Evolutionary conservation across 371 early-diverging fungal species (phyloP).

Genomic region (Mortierella sp.): DNA sequence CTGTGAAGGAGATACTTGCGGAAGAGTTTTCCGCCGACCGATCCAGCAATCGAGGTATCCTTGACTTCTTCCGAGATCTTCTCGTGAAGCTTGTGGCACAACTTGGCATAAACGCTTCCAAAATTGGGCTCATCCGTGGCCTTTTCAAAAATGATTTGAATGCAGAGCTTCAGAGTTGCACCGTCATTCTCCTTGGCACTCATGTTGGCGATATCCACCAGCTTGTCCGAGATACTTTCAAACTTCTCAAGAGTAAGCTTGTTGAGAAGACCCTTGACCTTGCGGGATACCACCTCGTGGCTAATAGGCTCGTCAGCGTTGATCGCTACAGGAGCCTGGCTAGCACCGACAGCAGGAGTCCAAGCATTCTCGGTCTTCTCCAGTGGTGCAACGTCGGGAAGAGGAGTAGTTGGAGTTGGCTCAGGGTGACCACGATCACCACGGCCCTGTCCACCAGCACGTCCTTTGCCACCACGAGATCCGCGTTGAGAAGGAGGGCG

Average conservation of each 20-base stretch:
- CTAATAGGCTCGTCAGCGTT: slow-evolving; percentile 50
- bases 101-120: slow-evolving; percentile 88
- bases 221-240: slow-evolving; percentile 84
- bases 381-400: slow-evolving; percentile 78
- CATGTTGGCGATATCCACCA: slow-evolving; percentile 80
- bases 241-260: slow-evolving; percentile 96
- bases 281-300: slow-evolving; percentile 75
- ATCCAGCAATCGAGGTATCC: slow-evolving; percentile 62
- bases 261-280: slow-evolving; percentile 91
- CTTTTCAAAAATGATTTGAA: slow-evolving; percentile 87
- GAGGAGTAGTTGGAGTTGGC: slow-evolving; percentile 69
- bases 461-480: slow-evolving; percentile 67
- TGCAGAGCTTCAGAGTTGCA: slow-evolving; percentile 78
- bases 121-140: slow-evolving; percentile 94
- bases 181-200: slow-evolving; percentile 77
- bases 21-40: slow-evolving; percentile 80
- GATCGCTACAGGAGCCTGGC: slow-evolving; percentile 16
- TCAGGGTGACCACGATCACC: slow-evolving; percentile 62
- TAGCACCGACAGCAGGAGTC: slow-evolving; percentile 66
- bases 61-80: slow-evolving; percentile 63
- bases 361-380: slow-evolving; percentile 87
- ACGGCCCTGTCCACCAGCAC: slow-evolving; percentile 68
- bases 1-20: slow-evolving; percentile 90
- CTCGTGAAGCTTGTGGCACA: slow-evolving; percentile 81
- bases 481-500: slow-evolving; percentile 55